Evolutionary conservation across 2,329 filamentous ascomycete genomes (phyloP).

Genomic region (Sarocladium oryzae): DNA sequence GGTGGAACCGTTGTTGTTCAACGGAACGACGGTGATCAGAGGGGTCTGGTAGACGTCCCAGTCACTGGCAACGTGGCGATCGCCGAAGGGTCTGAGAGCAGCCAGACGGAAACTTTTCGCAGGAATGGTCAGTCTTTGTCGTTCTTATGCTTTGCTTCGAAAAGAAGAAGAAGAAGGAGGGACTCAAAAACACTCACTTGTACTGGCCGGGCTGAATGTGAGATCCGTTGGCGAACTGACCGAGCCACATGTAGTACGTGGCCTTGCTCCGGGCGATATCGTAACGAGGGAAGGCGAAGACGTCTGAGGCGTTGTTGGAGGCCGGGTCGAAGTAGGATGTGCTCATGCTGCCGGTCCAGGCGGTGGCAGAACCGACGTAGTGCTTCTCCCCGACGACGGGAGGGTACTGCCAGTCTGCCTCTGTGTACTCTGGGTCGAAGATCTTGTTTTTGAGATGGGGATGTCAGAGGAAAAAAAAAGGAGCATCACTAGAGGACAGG

Average conservation of each 20-base stretch:
- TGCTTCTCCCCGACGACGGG: background rate
- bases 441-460: no score
- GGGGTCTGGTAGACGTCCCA: conserved; percentile 2
- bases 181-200: background rate
- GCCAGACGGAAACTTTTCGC: background rate
- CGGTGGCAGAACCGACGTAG: background rate
- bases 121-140: no score
- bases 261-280: conserved; percentile 2
- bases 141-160: no score
- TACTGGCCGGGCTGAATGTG: background rate
- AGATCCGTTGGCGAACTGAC: background rate
- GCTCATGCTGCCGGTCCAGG: background rate
- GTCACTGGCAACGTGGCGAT: background rate
- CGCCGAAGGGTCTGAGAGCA: background rate
- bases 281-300: conserved; percentile 9
- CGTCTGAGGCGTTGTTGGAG: background rate
- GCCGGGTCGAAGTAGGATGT: background rate
- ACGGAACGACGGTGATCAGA: background rate
- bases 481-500: no score
- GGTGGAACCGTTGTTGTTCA: background rate
- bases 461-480: no score
- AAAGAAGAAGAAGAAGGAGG: background rate
- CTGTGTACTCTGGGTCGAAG: background rate
- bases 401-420: background rate
- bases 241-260: background rate